phyloP scores from a whole-genome alignment of 345 rosid species.

The Brassica cretica region DNA sequence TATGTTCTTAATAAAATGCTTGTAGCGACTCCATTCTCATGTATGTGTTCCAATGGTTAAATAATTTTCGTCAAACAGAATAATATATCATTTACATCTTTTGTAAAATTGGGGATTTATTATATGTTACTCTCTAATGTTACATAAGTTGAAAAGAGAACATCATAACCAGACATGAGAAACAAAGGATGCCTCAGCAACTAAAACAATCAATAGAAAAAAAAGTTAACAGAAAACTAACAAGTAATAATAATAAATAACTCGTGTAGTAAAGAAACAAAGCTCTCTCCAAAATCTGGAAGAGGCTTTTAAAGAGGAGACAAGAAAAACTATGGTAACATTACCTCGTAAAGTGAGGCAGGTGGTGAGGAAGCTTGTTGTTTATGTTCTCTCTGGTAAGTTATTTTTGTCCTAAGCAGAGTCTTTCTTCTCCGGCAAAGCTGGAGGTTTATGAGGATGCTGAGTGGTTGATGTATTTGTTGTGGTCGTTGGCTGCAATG shows the following conservation, averaged over 20 bases:
- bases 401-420: slow-evolving; percentile 22
- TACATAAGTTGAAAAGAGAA: slow-evolving; percentile 13
- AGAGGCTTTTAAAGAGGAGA: slow-evolving; percentile 23
- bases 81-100: neutral
- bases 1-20: neutral
- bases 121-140: slow-evolving; percentile 13
- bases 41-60: neutral
- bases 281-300: slow-evolving; percentile 32
- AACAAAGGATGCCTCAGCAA: slow-evolving; percentile 16
- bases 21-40: neutral
- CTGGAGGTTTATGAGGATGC: slow-evolving; percentile 44
- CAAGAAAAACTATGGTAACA: slow-evolving; percentile 21
- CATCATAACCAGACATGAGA: slow-evolving; percentile 7
- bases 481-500: slow-evolving; percentile 38
- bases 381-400: slow-evolving; percentile 31
- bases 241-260: neutral
- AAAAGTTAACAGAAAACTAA: slow-evolving; percentile 5
- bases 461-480: slow-evolving; percentile 38
- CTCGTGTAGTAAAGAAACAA: slow-evolving; percentile 25
- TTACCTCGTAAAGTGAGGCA: slow-evolving; percentile 16
- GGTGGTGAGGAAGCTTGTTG: slow-evolving; percentile 11
- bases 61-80: neutral
- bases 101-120: neutral
- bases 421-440: slow-evolving; percentile 41
- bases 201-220: slow-evolving; percentile 20